Conservation (phyloP, 1,139 yeast genomes). For the Wickerhamomyces sp. region DNA sequence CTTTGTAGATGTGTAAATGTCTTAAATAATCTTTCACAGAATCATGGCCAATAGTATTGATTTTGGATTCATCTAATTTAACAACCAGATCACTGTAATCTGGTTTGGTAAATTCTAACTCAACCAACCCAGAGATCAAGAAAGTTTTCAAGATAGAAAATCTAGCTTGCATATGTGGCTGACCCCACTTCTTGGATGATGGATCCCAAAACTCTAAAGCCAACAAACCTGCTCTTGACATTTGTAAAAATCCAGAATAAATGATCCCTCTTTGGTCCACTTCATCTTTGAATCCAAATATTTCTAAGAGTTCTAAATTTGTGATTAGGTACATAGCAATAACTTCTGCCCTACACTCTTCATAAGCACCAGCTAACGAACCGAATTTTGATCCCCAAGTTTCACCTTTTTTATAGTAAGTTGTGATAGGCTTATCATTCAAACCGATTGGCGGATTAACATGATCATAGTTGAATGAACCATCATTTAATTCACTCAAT, state of each 20-base stretch:
- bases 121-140: conserved; percentile 59
- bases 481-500: conserved; percentile 58
- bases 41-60: conserved; percentile 63
- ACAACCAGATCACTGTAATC: conserved; percentile 57
- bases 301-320: conserved; percentile 59
- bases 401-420: conserved; percentile 74
- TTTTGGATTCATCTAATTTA: conserved; percentile 54
- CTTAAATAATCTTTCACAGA: conserved; percentile 69
- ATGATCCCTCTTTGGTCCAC: conserved; percentile 61
- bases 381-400: conserved; percentile 92
- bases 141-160: conserved; percentile 77
- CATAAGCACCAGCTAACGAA: conserved; percentile 76
- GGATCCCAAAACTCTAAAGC: conserved; percentile 91
- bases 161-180: conserved; percentile 94
- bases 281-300: conserved; percentile 60
- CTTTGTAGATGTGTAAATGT: conserved; percentile 72
- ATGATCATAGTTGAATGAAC: conserved; percentile 67
- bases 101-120: conserved; percentile 43
- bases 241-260: conserved; percentile 64
- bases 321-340: conserved; percentile 81
- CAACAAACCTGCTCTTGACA: conserved; percentile 84
- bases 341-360: conserved; percentile 89
- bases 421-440: conserved; percentile 52
- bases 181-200: conserved; percentile 78
- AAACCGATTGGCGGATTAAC: conserved; percentile 53